Conservation (phyloP, 495 filamentous ascomycete species). For the Thozetella sp. region DNA sequence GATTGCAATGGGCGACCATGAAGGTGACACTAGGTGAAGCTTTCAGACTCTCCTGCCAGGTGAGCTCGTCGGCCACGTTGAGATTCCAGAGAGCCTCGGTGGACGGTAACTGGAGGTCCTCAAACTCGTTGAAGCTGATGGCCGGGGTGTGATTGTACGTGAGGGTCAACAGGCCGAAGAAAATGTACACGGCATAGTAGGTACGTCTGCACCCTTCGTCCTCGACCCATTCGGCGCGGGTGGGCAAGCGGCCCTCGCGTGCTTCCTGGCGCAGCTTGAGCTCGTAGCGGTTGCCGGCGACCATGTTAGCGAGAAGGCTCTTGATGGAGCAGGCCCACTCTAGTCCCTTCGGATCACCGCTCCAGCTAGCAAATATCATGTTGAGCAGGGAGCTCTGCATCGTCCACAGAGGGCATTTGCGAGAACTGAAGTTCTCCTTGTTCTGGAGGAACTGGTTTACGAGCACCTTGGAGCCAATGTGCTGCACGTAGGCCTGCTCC, state of each 20-base stretch:
- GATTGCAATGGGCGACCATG: slow-evolving; percentile 88
- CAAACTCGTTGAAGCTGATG: slow-evolving; percentile 98
- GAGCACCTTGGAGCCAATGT: slow-evolving; percentile 95
- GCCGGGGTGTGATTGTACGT: slow-evolving; percentile 97
- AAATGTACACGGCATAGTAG: slow-evolving; percentile 99
- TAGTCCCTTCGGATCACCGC: slow-evolving; percentile 93
- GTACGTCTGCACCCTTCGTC: slow-evolving; percentile 96
- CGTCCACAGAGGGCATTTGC: slow-evolving; percentile 95
- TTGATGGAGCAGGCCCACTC: slow-evolving; percentile 99
- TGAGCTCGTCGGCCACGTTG: slow-evolving; percentile 74
- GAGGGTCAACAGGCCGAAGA: slow-evolving; percentile 93
- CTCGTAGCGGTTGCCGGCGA: slow-evolving; percentile 95
- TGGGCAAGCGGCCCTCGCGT: slow-evolving; percentile 75
- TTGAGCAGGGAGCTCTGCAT: slow-evolving; percentile 96
- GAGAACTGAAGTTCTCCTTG: slow-evolving; percentile 98
- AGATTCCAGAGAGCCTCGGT: slow-evolving; percentile 95
- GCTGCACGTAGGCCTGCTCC: slow-evolving; percentile 93
- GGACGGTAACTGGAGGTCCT: slow-evolving; percentile 87
- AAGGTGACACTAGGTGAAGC: slow-evolving; percentile 78
- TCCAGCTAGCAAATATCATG: slow-evolving; percentile 99
- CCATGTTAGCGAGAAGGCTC: slow-evolving; percentile 97
- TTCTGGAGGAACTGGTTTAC: slow-evolving; percentile 97
- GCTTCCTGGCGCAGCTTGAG: slow-evolving; percentile 88
- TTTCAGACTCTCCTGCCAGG: slow-evolving; percentile 78
- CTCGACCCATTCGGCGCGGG: slow-evolving; percentile 91